Base-by-base conservation (phyloP, 1,284 basidiomycete species). In the Puccinia polysora region DNA sequence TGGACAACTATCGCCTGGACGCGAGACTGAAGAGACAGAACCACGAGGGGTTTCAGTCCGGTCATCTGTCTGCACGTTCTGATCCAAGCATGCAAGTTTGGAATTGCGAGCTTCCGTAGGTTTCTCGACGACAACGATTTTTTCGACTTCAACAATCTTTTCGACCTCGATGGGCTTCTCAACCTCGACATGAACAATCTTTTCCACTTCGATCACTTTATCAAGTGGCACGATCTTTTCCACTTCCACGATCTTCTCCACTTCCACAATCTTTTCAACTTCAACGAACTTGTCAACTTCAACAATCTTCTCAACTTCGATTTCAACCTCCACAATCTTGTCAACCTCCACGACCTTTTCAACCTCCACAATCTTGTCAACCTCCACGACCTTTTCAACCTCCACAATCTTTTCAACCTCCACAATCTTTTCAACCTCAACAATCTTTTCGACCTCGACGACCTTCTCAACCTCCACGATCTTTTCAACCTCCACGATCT, bases 301-400 rank as follows among this genome's bases (percentile, higher is more conserved):
- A n/a, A n/a, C n/a, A n/a, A n/a, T n/a, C n/a, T n/a, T n/a, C n/a
- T n/a, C n/a, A n/a, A n/a, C n/a, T n/a, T n/a, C n/a, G n/a, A n/a
- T n/a, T n/a, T n/a, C n/a, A n/a, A n/a, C n/a, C n/a, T n/a, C n/a
- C n/a, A n/a, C n/a, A n/a, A n/a, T n/a, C n/a, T n/a, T n/a, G n/a
- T n/a, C n/a, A n/a, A n/a, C n/a, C n/a, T n/a, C n/a, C n/a, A n/a
- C n/a, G n/a, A n/a, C n/a, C n/a, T n/a, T n/a, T n/a, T n/a, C n/a
- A n/a, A n/a, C n/a, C n/a, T n/a, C n/a, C n/a, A n/a, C n/a, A n/a
- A 88, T 82, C 43, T 84, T 85, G 78, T 86, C 84, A 60, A 84
- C 82, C 53, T 77, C 78, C 55, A 77, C 76, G 74, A 79, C 77
- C 76, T 75, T 76, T 40, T 76, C 80, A 0, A 73, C 71, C 15